These are phyloP conservation scores for Elsinoe fawcettii DNA, from an alignment of 2,329 filamentous ascomycete genomes.

Conservation along the genomic window DNA sequence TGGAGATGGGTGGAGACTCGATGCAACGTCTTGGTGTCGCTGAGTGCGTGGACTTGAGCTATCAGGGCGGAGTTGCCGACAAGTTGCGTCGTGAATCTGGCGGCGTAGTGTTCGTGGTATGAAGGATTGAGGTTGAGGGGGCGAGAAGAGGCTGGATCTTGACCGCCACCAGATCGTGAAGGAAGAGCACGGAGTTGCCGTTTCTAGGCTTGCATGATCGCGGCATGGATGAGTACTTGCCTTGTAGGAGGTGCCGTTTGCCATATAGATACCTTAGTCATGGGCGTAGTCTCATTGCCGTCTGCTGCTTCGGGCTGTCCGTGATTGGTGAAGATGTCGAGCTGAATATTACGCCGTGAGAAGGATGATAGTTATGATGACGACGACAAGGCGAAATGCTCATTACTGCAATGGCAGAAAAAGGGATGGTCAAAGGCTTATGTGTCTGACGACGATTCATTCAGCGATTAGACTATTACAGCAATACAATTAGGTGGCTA, in stretches of 20 bases:
- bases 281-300: not conserved
- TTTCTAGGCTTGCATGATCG: not conserved
- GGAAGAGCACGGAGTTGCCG: not conserved
- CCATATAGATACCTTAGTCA: not conserved
- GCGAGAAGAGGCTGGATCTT: not conserved
- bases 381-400: no score
- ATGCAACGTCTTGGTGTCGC: not conserved
- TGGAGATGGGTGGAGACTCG: not conserved
- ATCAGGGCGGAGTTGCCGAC: not conserved
- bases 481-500: constrained; percentile 4
- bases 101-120: not conserved
- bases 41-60: not conserved
- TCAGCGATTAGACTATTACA: constrained; percentile 5
- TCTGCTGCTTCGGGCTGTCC: not conserved
- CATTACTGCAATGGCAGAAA: not conserved
- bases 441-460: not conserved
- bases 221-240: not conserved
- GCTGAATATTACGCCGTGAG: not conserved
- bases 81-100: not conserved
- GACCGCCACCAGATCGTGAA: not conserved
- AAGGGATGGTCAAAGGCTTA: not conserved
- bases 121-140: no score
- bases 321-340: not conserved
- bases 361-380: not conserved
- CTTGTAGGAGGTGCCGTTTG: not conserved